Conservation (phyloP, 441 rosid species). For the Gossypium davidsonii region DNA sequence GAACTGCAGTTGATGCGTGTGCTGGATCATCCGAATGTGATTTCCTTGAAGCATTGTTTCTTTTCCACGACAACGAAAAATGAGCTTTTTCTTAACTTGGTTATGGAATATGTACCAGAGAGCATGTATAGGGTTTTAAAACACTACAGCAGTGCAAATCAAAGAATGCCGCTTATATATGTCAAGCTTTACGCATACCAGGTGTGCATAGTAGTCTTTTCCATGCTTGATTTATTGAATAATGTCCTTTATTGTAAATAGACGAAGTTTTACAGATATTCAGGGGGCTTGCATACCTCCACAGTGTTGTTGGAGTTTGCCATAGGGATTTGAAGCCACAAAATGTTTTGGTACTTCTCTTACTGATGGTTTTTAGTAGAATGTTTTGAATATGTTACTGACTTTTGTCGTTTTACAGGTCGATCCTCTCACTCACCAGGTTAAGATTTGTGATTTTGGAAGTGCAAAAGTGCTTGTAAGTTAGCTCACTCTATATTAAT, state of each 20-base stretch:
- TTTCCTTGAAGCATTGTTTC: slow-evolving; percentile 91
- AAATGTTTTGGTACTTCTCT: slow-evolving; percentile 67
- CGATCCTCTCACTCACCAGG: slow-evolving; percentile 95
- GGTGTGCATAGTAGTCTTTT: slow-evolving; percentile 32
- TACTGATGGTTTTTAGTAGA: not conserved
- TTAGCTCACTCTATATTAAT: not conserved
- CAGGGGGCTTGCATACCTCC: slow-evolving; percentile 91
- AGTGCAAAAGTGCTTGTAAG: slow-evolving; percentile 97
- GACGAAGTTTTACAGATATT: slow-evolving; percentile 49
- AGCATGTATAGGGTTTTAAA: slow-evolving; percentile 80
- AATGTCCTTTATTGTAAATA: slow-evolving; percentile 14
- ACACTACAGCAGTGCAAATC: slow-evolving; percentile 77
- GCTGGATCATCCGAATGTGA: slow-evolving; percentile 93
- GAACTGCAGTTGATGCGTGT: slow-evolving; percentile 91
- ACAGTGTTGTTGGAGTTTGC: slow-evolving; percentile 83
- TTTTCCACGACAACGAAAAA: slow-evolving; percentile 84
- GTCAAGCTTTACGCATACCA: slow-evolving; percentile 90
- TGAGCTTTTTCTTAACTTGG: slow-evolving; percentile 90
- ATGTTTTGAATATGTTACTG: not conserved
- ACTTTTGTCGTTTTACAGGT: slow-evolving; percentile 46
- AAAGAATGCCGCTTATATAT: slow-evolving; percentile 80
- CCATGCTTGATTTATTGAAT: slow-evolving; percentile 5
- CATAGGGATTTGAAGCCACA: slow-evolving; percentile 98
- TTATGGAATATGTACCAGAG: slow-evolving; percentile 95
- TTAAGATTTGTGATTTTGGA: slow-evolving; percentile 98